Percentiles rank a stretch among this genome's conserved stretches.
Conservation (phyloP, 306 rosid genomes). For the Rosa rugosa region DNA sequence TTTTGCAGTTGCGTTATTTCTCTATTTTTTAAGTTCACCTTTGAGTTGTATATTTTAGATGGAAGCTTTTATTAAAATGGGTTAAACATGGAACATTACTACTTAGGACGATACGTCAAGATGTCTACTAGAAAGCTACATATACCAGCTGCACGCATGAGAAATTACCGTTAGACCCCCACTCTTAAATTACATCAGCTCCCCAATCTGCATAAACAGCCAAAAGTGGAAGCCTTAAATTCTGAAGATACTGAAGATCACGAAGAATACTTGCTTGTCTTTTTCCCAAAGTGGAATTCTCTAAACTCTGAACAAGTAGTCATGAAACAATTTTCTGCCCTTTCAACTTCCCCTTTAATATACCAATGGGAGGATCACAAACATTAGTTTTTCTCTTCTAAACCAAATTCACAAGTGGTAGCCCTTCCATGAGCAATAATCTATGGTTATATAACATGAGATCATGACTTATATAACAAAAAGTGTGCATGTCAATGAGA, state of each 20-base stretch:
- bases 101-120: no score
- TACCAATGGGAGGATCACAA: neutral
- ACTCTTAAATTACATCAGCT: no score
- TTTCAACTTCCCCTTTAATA: neutral
- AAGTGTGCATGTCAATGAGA: neutral
- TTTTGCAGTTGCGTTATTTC: neutral
- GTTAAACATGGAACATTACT: no score
- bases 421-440: neutral
- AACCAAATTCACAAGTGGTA: neutral
- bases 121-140: no score
- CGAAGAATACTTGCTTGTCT: neutral
- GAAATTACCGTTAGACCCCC: neutral
- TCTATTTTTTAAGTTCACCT: neutral
- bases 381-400: neutral
- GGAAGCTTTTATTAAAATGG: neutral
- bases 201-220: neutral
- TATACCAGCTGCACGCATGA: neutral
- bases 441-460: neutral
- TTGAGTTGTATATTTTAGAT: neutral
- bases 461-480: neutral
- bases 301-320: neutral
- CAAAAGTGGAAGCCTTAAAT: neutral
- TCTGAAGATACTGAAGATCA: neutral
- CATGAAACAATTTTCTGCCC: neutral
- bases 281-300: neutral